Evolutionary conservation across 306 rosid species (phyloP).

Genomic region (Rosa rugosa): DNA sequence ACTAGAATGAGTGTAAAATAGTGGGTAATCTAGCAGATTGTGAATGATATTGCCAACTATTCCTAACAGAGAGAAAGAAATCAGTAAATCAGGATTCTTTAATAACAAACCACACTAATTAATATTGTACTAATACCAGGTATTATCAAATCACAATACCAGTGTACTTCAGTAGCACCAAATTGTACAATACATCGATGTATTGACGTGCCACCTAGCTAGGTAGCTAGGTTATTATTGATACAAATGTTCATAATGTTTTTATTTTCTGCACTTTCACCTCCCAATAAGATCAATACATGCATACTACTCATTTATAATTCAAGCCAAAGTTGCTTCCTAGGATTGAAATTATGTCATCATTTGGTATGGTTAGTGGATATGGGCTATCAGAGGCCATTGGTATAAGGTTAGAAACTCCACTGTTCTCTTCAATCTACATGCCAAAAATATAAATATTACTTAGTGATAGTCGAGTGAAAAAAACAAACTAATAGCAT

Average conservation of each 20-base stretch:
- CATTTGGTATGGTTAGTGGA: constrained; percentile 18
- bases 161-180: not conserved
- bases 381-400: constrained; percentile 4
- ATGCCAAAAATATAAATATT: not conserved
- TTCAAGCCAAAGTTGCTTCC: not conserved
- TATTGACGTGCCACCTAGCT: not conserved
- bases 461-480: too few species aligned
- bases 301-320: not conserved
- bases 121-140: not conserved
- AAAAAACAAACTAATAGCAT: not conserved
- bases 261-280: not conserved
- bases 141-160: not conserved
- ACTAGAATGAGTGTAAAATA: too few species aligned
- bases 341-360: constrained; percentile 9
- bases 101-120: constrained; percentile 1
- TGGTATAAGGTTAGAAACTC: not conserved
- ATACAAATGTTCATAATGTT: not conserved
- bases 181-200: not conserved
- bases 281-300: constrained; percentile 5
- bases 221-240: constrained; percentile 8
- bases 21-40: too few species aligned
- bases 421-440: constrained; percentile 22
- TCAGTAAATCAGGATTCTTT: not conserved
- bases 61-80: too few species aligned
- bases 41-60: too few species aligned